Evolutionary conservation across 345 rosid species (phyloP), one percentile per base, ranked within the genome.

Genomic region (Linum lewisii): DNA sequence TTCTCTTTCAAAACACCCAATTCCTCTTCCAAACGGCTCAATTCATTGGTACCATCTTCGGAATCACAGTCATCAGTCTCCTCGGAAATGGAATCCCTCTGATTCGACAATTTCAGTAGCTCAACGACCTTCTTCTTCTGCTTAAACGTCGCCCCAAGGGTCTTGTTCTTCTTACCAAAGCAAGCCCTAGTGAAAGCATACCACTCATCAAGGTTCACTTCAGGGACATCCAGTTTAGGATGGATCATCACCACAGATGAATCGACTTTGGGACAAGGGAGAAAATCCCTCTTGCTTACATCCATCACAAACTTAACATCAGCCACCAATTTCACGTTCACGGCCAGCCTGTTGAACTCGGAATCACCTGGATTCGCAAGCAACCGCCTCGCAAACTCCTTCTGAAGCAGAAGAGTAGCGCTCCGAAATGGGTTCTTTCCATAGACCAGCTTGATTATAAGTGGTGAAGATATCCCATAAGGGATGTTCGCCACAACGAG

Each of bases 241-340:
- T 69, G 81, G 72, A 93, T 82, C 4, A 79, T 73, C 6, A 93
- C 88, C 1, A 87, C 87, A 0, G 90, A 93, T 13, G 99, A 93
- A 72, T 89, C 97, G 0, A 93, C 97, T 72, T 84, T 87, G 21
- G 99, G 99, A 7, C 74, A 69, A 19, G 99, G 99, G 64, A 79
- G 67, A 70, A 89, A 89, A 66, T 89, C 96, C 72, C 95, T 81
- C 81, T 84, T 93, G 74, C 94, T 89, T 51, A 89, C 99, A 22
- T 89, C 82, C 97, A 93, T 85, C 8, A 82, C 79, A 62, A 82
- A 75, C 69, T 82, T 78, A 24, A 89, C 95, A 24, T 93, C 81
- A 24, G 95, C 97, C 45, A 83, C 75, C 58, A 93, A 72, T 65
- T 84, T 93, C 62, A 87, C 94, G 44, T 93, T 93, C 54, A 80